Percentiles rank a stretch among this genome's conserved stretches.
phyloP scores from a whole-genome alignment of 192 early-diverging fungal genomes.

The Podila epigama region DNA sequence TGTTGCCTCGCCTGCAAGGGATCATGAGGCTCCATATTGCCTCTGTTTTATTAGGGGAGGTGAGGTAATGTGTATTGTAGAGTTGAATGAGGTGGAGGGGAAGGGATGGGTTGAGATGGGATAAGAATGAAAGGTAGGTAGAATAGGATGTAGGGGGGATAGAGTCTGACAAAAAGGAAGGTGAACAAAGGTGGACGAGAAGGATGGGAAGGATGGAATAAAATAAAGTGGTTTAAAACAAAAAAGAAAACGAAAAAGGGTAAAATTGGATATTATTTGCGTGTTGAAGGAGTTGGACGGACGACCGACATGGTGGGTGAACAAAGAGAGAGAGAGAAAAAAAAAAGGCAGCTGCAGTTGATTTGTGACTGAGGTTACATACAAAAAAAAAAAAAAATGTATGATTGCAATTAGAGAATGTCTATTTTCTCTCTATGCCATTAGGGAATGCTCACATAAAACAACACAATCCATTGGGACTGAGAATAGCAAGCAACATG shows the following conservation, averaged over 20 bases:
- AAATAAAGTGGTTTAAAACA: not conserved
- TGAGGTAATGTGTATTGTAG: too few species aligned
- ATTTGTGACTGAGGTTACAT: not conserved
- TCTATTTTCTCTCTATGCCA: not conserved
- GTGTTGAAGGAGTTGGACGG: not conserved
- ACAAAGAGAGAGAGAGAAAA: not conserved
- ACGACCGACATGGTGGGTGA: not conserved
- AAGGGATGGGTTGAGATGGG: not conserved
- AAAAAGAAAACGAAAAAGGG: not conserved
- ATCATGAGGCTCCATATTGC: constrained; percentile 1
- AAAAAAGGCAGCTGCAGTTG: too few species aligned
- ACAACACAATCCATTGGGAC: too few species aligned
- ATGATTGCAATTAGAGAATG: not conserved
- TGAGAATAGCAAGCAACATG: too few species aligned
- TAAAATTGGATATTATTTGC: not conserved
- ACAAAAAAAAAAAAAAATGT: not conserved
- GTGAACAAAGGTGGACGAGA: not conserved
- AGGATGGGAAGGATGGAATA: not conserved
- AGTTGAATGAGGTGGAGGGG: too few species aligned
- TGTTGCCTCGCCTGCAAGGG: too few species aligned
- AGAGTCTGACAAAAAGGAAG: too few species aligned
- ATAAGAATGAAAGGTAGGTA: not conserved
- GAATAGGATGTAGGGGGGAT: not conserved
- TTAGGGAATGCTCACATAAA: not conserved
- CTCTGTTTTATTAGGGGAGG: too few species aligned